Base-by-base conservation (phyloP, 106 monocot species). In the Acanthochlamys bracteata region DNA sequence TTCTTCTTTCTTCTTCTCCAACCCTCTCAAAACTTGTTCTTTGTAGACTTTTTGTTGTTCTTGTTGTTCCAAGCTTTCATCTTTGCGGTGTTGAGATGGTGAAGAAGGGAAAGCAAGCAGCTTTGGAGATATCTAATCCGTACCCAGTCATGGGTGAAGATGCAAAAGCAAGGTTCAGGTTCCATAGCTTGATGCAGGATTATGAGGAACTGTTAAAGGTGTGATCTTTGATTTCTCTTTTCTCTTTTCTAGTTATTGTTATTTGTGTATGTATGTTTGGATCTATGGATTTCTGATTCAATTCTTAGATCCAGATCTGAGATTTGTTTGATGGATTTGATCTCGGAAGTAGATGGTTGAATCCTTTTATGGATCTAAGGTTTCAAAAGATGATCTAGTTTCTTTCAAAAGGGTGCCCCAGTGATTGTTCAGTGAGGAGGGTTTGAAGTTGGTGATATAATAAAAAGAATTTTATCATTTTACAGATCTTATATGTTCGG, bases 121-220 rank as follows among this genome's bases (percentile, higher is more conserved):
- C 55, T 15, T 11, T 74, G 59, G 73, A 77, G 26, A 33, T 25
- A 16, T 52, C 66, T 51, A 24, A 63, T 73, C 25, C 41, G 4
- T 41, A 25, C 39, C 65, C 57, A 4, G 59, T 57, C 59, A 20
- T 55, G 15, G 68, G 63, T 13, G 65, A 65, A 39, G 76, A 73
- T 6, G 65, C 64, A 14, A 73, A 76, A 0, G 65, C 68, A 14
- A 81, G 65, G 55, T 65, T 65, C 72, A 81, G 68, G 55, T 59
- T 65, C 57, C 73, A 69, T 53, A 25, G 41, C 7, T 68, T 81
- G 9, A 54, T 73, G 55, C 76, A 76, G 60, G 81, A 81, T 61
- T 81, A 73, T 26, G 55, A 76, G 46, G 81, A 73, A 21, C 66
- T 73, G 73, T 24, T 69, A 4, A 69, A 45, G 81, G 81, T 76